Conservation (phyloP, 768 basidiomycete species). For the Podaxis pistillaris region DNA sequence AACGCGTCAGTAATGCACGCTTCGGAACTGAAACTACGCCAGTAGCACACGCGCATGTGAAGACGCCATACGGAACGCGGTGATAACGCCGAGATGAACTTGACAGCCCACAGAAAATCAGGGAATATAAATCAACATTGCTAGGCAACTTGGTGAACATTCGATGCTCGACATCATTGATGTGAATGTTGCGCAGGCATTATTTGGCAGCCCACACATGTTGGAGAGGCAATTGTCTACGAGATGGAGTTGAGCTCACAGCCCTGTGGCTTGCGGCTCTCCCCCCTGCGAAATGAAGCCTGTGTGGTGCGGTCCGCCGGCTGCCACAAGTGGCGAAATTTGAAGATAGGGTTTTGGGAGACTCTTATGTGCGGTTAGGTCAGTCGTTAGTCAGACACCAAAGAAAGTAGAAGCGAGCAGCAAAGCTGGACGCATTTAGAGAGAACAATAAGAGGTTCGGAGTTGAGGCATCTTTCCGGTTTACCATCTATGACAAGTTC, state of each 20-base stretch:
- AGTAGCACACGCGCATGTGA: no score
- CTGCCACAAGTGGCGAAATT: background rate
- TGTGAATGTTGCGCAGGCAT: background rate
- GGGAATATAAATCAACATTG: constrained; percentile 1
- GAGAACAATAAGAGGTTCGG: constrained; percentile 11
- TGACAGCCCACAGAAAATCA: background rate
- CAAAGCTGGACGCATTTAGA: constrained; percentile 1
- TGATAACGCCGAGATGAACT: background rate
- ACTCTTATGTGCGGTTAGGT: background rate
- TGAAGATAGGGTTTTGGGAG: constrained; percentile 2
- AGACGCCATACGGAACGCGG: background rate
- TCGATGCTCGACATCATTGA: constrained; percentile 3
- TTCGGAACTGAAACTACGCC: background rate
- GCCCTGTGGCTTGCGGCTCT: background rate
- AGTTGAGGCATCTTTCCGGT: background rate
- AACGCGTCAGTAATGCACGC: background rate
- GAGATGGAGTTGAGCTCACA: background rate
- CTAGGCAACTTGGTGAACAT: constrained; percentile 9
- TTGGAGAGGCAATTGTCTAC: background rate
- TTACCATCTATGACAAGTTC: background rate
- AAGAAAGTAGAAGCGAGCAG: background rate
- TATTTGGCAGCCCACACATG: background rate
- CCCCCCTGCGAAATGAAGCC: background rate
- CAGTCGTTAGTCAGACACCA: background rate
- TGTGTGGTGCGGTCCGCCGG: background rate